Conservation (phyloP, 2,329 filamentous ascomycete genomes). For the Colletotrichum navitas region DNA sequence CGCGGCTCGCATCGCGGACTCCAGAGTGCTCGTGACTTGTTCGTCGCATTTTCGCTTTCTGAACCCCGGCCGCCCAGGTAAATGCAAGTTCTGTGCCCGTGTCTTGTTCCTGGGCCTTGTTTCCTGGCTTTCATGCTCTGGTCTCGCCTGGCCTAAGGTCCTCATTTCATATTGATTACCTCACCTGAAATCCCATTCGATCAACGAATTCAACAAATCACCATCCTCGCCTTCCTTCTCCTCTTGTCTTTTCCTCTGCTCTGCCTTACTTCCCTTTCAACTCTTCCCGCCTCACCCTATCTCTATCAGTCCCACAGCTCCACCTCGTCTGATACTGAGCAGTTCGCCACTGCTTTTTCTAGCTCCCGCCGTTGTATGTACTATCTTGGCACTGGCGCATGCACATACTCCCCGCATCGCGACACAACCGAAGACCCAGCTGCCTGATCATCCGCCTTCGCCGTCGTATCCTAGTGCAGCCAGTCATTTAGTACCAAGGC, state of each 20-base stretch:
- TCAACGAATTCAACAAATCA: constrained; percentile 15
- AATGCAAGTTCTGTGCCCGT: constrained; percentile 3
- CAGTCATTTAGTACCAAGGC: neutral
- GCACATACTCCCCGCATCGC: constrained; percentile 21
- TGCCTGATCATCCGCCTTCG: neutral
- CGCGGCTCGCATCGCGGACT: neutral
- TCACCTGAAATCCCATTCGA: constrained; percentile 11
- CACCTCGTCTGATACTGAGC: neutral
- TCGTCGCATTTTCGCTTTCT: constrained; percentile 3
- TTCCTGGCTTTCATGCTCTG: neutral
- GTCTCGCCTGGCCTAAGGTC: constrained; percentile 1
- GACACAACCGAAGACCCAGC: constrained; percentile 3
- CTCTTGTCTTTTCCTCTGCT: neutral
- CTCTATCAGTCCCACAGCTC: neutral
- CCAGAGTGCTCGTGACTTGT: constrained; percentile 6
- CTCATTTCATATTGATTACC: constrained; percentile 10
- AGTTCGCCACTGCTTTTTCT: constrained; percentile 5
- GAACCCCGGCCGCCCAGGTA: neutral
- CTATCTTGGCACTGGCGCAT: constrained; percentile 8
- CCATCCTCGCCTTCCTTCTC: neutral
- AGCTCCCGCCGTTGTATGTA: neutral
- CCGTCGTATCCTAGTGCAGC: neutral
- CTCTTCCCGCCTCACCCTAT: neutral
- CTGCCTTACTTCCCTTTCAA: neutral
- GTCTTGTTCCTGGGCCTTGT: neutral